Conservation (phyloP, 2,329 filamentous ascomycete species). For the Pseudogymnoascus sp. region DNA sequence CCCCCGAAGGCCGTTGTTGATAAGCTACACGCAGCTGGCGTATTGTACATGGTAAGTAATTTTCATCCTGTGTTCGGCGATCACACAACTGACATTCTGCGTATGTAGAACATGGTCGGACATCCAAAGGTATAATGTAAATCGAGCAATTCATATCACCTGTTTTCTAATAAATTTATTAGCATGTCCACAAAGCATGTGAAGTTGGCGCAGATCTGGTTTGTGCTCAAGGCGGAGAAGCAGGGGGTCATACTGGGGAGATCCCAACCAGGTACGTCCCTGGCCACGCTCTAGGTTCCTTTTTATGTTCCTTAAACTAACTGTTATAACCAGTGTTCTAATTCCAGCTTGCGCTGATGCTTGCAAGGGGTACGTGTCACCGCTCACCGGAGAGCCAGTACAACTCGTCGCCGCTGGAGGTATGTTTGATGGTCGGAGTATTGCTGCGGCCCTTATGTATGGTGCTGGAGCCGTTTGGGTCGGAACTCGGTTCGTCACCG, state of each 20-base stretch:
- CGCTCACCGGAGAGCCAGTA: conserved; percentile 78
- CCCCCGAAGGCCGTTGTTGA: conserved; percentile 86
- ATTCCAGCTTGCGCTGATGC: conserved; percentile 88
- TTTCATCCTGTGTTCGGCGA: background rate
- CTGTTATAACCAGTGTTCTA: conserved; percentile 60
- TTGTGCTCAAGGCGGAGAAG: conserved; percentile 96
- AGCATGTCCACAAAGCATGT: conserved; percentile 95
- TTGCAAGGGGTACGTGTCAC: conserved; percentile 73
- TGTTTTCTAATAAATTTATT: conserved; percentile 33
- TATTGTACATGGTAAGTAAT: conserved; percentile 81
- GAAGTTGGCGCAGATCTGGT: conserved; percentile 91
- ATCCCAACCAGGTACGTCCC: conserved; percentile 63
- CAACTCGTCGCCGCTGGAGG: conserved; percentile 91
- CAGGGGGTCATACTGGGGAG: conserved; percentile 92
- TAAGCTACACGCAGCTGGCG: conserved; percentile 75
- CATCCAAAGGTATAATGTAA: conserved; percentile 66
- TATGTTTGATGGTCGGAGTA: conserved; percentile 83
- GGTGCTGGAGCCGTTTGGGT: conserved; percentile 93
- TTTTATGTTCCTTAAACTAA: background rate
- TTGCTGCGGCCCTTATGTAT: conserved; percentile 87
- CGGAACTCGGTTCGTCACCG: conserved; percentile 90
- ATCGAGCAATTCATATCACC: background rate
- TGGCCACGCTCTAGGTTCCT: background rate
- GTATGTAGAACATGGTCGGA: conserved; percentile 74
- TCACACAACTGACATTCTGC: background rate